Percentiles rank a stretch among this genome's conserved stretches.
These are phyloP conservation scores for Carnegiea gigantea DNA, from an alignment of 179 eudicot species.

Conservation along the genomic window DNA sequence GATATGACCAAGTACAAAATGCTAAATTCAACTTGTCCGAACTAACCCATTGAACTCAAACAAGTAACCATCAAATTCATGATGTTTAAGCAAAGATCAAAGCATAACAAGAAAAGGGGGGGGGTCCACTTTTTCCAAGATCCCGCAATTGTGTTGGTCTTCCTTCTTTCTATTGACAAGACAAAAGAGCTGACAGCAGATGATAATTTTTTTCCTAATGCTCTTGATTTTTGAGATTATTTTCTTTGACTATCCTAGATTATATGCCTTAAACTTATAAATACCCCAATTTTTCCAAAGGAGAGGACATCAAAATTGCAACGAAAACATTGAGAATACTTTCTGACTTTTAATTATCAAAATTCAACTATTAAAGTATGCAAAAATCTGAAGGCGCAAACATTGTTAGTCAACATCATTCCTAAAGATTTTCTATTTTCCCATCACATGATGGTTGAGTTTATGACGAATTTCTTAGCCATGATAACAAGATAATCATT, in stretches of 20 bases:
- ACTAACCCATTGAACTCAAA: not conserved
- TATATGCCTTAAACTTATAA: not conserved
- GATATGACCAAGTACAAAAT: not conserved
- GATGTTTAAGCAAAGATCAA: not conserved
- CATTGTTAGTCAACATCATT: not conserved
- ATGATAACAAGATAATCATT: not conserved
- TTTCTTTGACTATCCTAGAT: not conserved
- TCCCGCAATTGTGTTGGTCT: too few species aligned
- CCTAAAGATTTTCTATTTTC: not conserved
- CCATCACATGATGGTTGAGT: not conserved
- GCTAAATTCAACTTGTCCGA: not conserved
- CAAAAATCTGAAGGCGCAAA: not conserved
- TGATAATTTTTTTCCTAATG: not conserved
- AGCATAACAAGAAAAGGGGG: not conserved
- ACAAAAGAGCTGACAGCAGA: not conserved
- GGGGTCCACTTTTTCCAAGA: not conserved
- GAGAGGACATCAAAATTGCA: too few species aligned
- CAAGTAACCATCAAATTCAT: not conserved
- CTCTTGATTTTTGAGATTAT: not conserved
- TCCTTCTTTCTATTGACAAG: too few species aligned
- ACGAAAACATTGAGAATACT: not conserved
- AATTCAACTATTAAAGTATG: not conserved
- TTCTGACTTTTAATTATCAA: not conserved
- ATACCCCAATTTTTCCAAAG: not conserved
- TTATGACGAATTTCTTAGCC: not conserved